Conservation (phyloP, 345 rosid species). For the Salix koriyanagi region DNA sequence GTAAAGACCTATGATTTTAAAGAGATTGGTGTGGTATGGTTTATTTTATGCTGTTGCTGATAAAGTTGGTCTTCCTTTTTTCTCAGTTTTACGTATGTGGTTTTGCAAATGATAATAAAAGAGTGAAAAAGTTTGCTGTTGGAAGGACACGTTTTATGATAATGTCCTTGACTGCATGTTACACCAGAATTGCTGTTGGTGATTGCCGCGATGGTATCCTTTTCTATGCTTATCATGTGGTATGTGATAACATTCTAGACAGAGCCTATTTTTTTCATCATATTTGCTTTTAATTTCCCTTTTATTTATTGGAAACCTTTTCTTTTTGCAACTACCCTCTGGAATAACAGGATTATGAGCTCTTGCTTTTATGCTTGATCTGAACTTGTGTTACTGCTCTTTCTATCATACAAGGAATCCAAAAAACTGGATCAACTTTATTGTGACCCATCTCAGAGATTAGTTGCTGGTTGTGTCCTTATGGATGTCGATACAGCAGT, state of each 20-base stretch:
- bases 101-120: constrained; percentile 62
- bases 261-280: neutral
- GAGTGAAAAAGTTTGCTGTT: constrained; percentile 61
- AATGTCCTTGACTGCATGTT: constrained; percentile 65
- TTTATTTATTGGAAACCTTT: neutral
- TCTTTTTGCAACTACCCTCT: neutral
- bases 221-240: constrained; percentile 88
- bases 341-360: too few relatives aligned
- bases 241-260: constrained; percentile 15
- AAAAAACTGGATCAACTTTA: constrained; percentile 77
- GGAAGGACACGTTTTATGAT: constrained; percentile 94
- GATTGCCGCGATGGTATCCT: constrained; percentile 98
- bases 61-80: constrained; percentile 20
- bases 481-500: constrained; percentile 76
- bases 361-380: neutral
- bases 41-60: constrained; percentile 16
- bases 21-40: constrained; percentile 1
- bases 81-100: constrained; percentile 84
- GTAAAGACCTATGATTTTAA: constrained; percentile 14
- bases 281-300: neutral
- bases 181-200: constrained; percentile 88
- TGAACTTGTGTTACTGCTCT: constrained; percentile 9
- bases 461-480: constrained; percentile 91
- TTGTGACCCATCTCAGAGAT: constrained; percentile 93
- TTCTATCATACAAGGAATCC: constrained; percentile 49